A percentile compares a stretch with the other conserved stretches of the same genome.
These are phyloP conservation scores for Starmerella sp. DNA, from an alignment of 805 yeast genomes.

Conservation along the genomic window DNA sequence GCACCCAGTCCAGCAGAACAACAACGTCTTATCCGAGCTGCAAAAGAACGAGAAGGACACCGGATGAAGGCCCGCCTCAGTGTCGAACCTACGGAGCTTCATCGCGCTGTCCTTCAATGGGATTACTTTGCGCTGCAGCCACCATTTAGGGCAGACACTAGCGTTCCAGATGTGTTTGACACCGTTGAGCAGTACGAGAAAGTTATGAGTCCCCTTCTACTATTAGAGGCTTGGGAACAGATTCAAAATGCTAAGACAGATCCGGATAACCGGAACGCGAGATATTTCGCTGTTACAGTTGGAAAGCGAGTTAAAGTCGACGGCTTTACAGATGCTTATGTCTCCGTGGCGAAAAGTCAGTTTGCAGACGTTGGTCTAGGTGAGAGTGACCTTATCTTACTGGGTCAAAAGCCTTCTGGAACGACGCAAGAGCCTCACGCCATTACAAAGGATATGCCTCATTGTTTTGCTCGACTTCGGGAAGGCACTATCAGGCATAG, in stretches of 20 bases:
- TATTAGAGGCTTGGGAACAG: constrained; percentile 91
- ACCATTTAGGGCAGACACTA: constrained; percentile 30
- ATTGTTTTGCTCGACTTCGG: constrained; percentile 71
- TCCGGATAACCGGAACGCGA: constrained; percentile 28
- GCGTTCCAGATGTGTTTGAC: constrained; percentile 46
- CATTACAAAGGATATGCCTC: constrained; percentile 20
- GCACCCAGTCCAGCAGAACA: neutral
- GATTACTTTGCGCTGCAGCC: constrained; percentile 55
- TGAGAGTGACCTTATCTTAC: constrained; percentile 65
- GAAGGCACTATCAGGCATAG: constrained; percentile 35
- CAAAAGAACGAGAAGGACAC: constrained; percentile 51
- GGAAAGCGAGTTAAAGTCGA: constrained; percentile 79
- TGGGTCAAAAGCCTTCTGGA: constrained; percentile 35
- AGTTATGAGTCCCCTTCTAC: constrained; percentile 65
- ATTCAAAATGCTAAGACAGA: constrained; percentile 62
- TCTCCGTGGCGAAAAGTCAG: constrained; percentile 47
- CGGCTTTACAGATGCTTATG: constrained; percentile 77
- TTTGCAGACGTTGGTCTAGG: constrained; percentile 44
- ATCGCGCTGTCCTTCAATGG: constrained; percentile 64
- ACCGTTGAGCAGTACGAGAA: constrained; percentile 55
- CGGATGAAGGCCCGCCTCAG: constrained; percentile 68
- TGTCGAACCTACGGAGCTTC: constrained; percentile 67
- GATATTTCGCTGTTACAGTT: constrained; percentile 54
- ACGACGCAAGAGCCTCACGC: neutral
- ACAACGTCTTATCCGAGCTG: neutral